Percentiles rank a stretch among this genome's conserved stretches.
phyloP scores from a whole-genome alignment of 257 asterid genomes.

The Prunella vulgaris region DNA sequence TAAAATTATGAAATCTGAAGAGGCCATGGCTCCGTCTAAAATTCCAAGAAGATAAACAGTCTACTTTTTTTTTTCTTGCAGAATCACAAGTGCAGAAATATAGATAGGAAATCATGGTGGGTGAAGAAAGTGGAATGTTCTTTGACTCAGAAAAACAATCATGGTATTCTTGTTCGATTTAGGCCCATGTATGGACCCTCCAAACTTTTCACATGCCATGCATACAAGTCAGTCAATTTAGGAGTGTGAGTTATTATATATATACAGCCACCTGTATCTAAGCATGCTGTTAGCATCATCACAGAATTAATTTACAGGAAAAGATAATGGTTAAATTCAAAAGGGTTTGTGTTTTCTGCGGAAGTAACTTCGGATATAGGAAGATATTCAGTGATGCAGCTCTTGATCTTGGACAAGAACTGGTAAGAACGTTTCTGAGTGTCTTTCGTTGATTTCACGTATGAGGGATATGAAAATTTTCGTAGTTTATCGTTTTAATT shows the following conservation, averaged over 20 bases:
- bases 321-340: slow-evolving; percentile 40
- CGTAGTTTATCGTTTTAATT: no score
- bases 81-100: neutral
- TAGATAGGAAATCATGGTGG: slow-evolving; percentile 7
- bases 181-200: slow-evolving; percentile 31
- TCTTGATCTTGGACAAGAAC: slow-evolving; percentile 54
- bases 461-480: no score
- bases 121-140: slow-evolving; percentile 24
- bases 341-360: slow-evolving; percentile 66
- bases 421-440: slow-evolving; percentile 27
- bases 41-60: slow-evolving; percentile 23
- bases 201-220: slow-evolving; percentile 25
- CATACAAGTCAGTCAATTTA: slow-evolving; percentile 20
- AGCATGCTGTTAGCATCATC: neutral
- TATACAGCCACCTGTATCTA: slow-evolving; percentile 15
- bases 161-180: slow-evolving; percentile 19
- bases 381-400: slow-evolving; percentile 64
- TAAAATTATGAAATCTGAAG: slow-evolving; percentile 7
- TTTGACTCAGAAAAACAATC: slow-evolving; percentile 28
- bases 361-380: slow-evolving; percentile 53
- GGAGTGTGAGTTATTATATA: slow-evolving; percentile 13
- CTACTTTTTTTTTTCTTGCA: neutral
- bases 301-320: neutral
- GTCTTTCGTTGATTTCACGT: neutral
- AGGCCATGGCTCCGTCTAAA: slow-evolving; percentile 24